Percentiles rank a stretch among this genome's conserved stretches.
These are phyloP conservation scores for Beauveria australis DNA, from an alignment of 2,329 filamentous ascomycete species.

Conservation along the genomic window DNA sequence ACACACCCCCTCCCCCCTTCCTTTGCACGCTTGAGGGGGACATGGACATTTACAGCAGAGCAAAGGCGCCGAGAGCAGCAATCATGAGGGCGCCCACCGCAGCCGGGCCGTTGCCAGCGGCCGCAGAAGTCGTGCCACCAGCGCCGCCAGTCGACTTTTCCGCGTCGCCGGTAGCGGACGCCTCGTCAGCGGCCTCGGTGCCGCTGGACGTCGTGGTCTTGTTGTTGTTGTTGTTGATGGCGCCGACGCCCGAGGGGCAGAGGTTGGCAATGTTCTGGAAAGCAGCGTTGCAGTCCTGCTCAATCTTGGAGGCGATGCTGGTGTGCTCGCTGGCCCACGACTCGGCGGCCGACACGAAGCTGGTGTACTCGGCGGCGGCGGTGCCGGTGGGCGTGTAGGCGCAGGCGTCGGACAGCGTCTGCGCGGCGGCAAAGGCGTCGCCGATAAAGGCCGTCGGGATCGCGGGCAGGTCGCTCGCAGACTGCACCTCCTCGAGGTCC, in stretches of 20 bases:
- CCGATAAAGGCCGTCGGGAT: conserved; percentile 22
- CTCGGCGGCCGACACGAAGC: conserved; percentile 23
- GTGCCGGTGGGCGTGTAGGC: conserved; percentile 21
- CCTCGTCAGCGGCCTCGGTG: conserved; percentile 23
- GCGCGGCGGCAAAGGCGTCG: conserved; percentile 12
- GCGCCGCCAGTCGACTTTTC: neutral
- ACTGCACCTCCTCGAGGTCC: conserved; percentile 17
- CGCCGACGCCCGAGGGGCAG: neutral
- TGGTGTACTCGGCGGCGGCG: conserved; percentile 23
- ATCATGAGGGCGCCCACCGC: neutral
- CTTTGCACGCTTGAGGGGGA: neutral
- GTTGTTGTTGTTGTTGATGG: neutral
- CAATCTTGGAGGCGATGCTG: conserved; percentile 19
- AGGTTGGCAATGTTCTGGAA: neutral
- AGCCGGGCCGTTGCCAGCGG: neutral
- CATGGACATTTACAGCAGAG: neutral
- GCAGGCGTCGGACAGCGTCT: conserved; percentile 24
- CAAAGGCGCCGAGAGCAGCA: neutral
- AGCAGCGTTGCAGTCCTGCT: conserved; percentile 20
- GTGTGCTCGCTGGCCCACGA: conserved; percentile 24
- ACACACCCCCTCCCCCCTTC: neutral
- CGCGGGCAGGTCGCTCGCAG: conserved; percentile 19
- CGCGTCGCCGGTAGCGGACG: conserved; percentile 14
- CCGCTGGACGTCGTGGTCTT: neutral
- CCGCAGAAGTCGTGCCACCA: neutral